Evolutionary conservation across 2,329 filamentous ascomycete species (phyloP), one percentile per base, ranked within the genome.

Genomic region (Cladobotryum protrusum): DNA sequence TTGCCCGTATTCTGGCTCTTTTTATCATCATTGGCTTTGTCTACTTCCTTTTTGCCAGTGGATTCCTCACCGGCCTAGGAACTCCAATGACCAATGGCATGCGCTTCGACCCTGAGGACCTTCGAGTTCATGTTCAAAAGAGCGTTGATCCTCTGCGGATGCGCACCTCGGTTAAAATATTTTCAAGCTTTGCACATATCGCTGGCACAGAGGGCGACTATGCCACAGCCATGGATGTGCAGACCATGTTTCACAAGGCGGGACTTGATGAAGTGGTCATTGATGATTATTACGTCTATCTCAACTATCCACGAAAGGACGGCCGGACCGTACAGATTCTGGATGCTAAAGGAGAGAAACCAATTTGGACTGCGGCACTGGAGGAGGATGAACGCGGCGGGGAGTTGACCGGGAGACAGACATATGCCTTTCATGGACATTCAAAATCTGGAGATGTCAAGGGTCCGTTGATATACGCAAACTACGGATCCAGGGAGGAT

Each of bases 201-300:
- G 93, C 89, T 2, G 93, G 93, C n/a, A 95, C 90, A 3, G 86
- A 96, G 70, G 93, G 93, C 43, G 92, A 95, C 70, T 90, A 86
- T 60, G 87, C 86, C 42, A 76, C 95, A 48, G 92, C 89, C 7
- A 80, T 89, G 71, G 95, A 91, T 73, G 82, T 96, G 48, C 79
- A 91, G 67, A 83, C 82, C 60, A 79, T 86, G 65, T 96, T 96
- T 67, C 71, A 73, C 57, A 77, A 77, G 45, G 83, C 85, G 42
- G 79, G 81, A 4, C 76, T 99, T 62, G 90, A 96, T 59, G 76
- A 85, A 50, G 83, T 95, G 20, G 72, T 75, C 45, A 76, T 89
- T 61, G 86, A 95, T 60, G 81, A 89, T 63, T 95, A 88, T 66
- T 78, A 86, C 59, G 91, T 95, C 14, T 97, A 96, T 64, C 73